These are phyloP conservation scores for Emiliania huxleyi DNA, from an alignment of 78 protist genomes.

Conservation along the genomic window DNA sequence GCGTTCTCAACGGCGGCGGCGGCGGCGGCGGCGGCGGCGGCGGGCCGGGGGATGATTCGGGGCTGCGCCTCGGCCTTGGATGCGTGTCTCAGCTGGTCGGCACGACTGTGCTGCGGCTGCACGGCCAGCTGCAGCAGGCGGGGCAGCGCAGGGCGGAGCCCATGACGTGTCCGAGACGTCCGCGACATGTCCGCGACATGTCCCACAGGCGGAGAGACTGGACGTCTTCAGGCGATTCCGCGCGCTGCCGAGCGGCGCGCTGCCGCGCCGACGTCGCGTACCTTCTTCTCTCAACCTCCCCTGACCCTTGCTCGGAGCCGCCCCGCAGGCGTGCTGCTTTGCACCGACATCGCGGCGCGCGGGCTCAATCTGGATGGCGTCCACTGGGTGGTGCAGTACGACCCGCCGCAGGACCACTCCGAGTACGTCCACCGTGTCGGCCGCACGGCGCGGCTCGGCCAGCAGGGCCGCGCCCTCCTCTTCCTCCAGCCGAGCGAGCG, in stretches of 20 bases:
- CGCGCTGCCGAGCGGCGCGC: not conserved
- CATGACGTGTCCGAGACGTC: no score
- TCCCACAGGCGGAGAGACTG: conserved; percentile 80
- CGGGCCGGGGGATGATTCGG: no score
- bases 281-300: no score
- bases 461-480: conserved; percentile 69
- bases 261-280: no score
- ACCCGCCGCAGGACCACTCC: conserved; percentile 69
- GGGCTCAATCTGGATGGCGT: conserved; percentile 86
- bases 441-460: conserved; percentile 76
- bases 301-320: no score
- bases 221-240: conserved; percentile 58
- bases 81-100: conserved; percentile 73
- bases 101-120: conserved; percentile 26
- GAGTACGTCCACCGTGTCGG: conserved; percentile 79
- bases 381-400: conserved; percentile 81
- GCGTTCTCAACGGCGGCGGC: no score
- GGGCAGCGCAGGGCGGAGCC: no score
- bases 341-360: conserved; percentile 89
- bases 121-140: not conserved
- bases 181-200: no score
- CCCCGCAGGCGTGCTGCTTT: conserved; percentile 63
- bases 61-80: not conserved
- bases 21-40: no score
- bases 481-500: conserved; percentile 73